Evolutionary conservation across 2,329 filamentous ascomycete genomes (phyloP), one percentile per base, ranked within the genome.

Genomic region (Lomentospora prolificans): DNA sequence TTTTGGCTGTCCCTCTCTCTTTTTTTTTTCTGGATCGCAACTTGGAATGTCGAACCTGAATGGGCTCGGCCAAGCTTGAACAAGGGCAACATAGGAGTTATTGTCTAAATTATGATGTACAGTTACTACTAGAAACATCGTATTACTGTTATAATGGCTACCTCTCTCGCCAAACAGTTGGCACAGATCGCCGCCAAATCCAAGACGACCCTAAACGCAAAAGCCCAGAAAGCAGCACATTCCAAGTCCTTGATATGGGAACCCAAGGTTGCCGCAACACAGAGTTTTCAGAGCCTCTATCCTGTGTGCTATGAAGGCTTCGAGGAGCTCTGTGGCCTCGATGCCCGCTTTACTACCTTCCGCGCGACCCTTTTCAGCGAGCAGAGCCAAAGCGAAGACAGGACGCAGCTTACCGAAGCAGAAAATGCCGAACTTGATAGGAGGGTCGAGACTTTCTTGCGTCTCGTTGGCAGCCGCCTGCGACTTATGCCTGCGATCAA

Each of bases 201-300:
- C 64, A 95, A 91, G 64, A 86, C 91, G 67, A 87, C 92, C 63
- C 82, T 97, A 65, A 89, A 97, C 68, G 80, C 96, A 64, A 96
- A 95, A 73, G 89, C 91, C 65, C 90, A 96, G 74, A 92, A 90
- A 71, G 83, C 87, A 59, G 84, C 89, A 60, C 94, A 99, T 73
- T 89, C 89, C 61, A 92, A 96, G 71, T 99, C 94, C 55, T 75
- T 99, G 59, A 89, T 99, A 58, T 99, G 95, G 75, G 91, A 96
- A 64, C 81, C 88, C 58, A 83, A 85, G 66, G 79, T 92, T 63
- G 94, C 94, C 53, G 86, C 87, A 4, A 85, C 84, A 14, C 94
- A 99, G 74, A 94, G 86, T 65, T 96, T 92, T 69, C 89, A 96
- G 66, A 88, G 86, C 3, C 80, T 99, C 57, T 97, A 88, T 69